These are phyloP conservation scores for Vitis rupestris DNA, from an alignment of 164 flowering plant genomes.

Conservation along the genomic window DNA sequence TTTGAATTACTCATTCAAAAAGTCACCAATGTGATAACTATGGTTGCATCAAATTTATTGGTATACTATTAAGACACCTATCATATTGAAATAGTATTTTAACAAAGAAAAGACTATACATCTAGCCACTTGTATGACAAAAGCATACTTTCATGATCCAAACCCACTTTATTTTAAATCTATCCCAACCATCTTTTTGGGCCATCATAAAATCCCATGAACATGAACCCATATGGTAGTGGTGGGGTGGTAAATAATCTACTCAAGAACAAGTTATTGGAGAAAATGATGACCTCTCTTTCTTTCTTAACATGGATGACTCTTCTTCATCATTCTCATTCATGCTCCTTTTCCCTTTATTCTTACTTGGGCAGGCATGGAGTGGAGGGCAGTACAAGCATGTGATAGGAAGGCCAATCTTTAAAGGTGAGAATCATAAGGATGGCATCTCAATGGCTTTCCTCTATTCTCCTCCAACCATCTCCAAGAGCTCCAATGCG, in stretches of 20 bases:
- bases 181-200: neutral
- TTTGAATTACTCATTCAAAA: too few species aligned
- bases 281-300: constrained; percentile 1
- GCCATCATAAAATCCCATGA: neutral
- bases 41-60: too few species aligned
- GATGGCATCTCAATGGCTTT: constrained; percentile 66
- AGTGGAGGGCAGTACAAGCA: constrained; percentile 70
- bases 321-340: neutral
- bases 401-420: constrained; percentile 76
- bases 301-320: neutral
- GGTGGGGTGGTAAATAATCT: neutral
- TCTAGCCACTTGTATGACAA: neutral
- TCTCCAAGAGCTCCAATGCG: neutral
- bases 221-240: neutral
- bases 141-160: neutral
- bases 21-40: too few species aligned
- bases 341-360: neutral
- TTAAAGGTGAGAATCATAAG: constrained; percentile 33
- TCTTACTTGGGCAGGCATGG: constrained; percentile 38
- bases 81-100: too few species aligned
- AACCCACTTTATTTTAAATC: neutral
- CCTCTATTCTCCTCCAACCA: constrained; percentile 52
- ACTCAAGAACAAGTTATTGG: neutral
- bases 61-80: too few species aligned
- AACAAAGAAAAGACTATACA: too few species aligned